These are phyloP conservation scores for Saccharomyces jurei DNA, from an alignment of 805 yeast genomes.

Conservation along the genomic window DNA sequence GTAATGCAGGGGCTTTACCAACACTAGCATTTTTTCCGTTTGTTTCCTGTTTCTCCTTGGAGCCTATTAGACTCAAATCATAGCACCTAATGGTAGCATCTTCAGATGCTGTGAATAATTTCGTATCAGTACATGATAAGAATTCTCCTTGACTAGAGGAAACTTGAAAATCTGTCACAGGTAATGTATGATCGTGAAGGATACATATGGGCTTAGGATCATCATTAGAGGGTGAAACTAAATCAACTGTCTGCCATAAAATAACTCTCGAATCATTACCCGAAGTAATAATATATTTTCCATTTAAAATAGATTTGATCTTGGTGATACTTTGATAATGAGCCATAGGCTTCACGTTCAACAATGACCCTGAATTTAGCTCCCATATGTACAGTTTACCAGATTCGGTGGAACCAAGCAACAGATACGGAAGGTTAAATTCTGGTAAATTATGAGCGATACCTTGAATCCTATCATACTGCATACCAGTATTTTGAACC, in stretches of 20 bases:
- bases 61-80: conserved; percentile 36
- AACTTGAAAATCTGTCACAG: conserved; percentile 35
- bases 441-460: conserved; percentile 29
- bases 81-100: conserved; percentile 74
- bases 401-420: conserved; percentile 51
- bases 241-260: conserved; percentile 63
- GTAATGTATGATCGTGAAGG: conserved; percentile 50
- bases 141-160: conserved; percentile 39
- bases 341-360: conserved; percentile 60
- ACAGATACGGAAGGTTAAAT: conserved; percentile 50
- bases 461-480: conserved; percentile 10
- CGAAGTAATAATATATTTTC: conserved; percentile 61
- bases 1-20: conserved; percentile 24
- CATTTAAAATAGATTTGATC: conserved; percentile 53
- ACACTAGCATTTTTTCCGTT: conserved; percentile 25
- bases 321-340: conserved; percentile 73
- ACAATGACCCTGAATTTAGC: conserved; percentile 61
- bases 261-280: conserved; percentile 74
- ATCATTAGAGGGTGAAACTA: conserved; percentile 30
- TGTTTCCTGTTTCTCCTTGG: conserved; percentile 4
- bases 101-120: conserved; percentile 57
- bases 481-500: conserved; percentile 17
- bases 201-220: conserved; percentile 50
- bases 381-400: conserved; percentile 88
- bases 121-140: conserved; percentile 40